A percentile compares a stretch with the other conserved stretches of the same genome.
Evolutionary conservation across 2,329 filamentous ascomycete genomes (phyloP).

Genomic region (Trichothecium roseum): DNA sequence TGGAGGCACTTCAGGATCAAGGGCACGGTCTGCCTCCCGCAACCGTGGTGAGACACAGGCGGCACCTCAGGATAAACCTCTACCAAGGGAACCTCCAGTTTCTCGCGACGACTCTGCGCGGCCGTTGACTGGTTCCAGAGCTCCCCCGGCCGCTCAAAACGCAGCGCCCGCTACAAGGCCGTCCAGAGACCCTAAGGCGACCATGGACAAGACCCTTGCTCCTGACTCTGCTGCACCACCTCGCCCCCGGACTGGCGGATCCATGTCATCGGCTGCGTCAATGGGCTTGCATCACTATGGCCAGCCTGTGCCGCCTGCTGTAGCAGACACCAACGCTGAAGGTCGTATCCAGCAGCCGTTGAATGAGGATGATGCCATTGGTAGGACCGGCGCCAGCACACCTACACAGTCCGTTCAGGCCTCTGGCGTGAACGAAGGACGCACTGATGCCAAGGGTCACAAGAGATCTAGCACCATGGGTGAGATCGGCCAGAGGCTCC

Average conservation of each 20-base stretch:
- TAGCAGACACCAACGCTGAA: conserved; percentile 81
- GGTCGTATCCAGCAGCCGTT: conserved; percentile 77
- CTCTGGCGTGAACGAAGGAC: conserved; percentile 46
- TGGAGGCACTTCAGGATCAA: conserved; percentile 16
- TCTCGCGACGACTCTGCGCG: conserved; percentile 31
- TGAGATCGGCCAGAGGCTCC: conserved; percentile 72
- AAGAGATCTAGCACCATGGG: conserved; percentile 67
- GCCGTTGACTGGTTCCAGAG: conserved; percentile 21
- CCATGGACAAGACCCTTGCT: conserved; percentile 29
- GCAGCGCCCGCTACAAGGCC: conserved; percentile 9
- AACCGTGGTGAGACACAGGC: conserved; percentile 2
- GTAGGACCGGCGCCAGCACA: conserved; percentile 51
- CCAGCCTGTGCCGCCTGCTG: conserved; percentile 75
- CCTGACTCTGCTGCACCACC: conserved; percentile 7
- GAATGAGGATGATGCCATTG: conserved; percentile 53
- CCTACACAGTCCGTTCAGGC: conserved; percentile 48
- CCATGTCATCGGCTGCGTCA: conserved; percentile 58
- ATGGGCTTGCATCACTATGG: conserved; percentile 62
- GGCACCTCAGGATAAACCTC: conserved; percentile 41
- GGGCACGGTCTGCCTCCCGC: neutral
- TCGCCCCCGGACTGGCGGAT: conserved; percentile 73
- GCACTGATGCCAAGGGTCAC: conserved; percentile 43
- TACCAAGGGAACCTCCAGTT: conserved; percentile 46
- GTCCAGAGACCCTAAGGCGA: conserved; percentile 20
- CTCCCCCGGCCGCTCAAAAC: conserved; percentile 39